Evolutionary conservation across 805 yeast species (phyloP).

Genomic region (Pichia sporocuriosa): DNA sequence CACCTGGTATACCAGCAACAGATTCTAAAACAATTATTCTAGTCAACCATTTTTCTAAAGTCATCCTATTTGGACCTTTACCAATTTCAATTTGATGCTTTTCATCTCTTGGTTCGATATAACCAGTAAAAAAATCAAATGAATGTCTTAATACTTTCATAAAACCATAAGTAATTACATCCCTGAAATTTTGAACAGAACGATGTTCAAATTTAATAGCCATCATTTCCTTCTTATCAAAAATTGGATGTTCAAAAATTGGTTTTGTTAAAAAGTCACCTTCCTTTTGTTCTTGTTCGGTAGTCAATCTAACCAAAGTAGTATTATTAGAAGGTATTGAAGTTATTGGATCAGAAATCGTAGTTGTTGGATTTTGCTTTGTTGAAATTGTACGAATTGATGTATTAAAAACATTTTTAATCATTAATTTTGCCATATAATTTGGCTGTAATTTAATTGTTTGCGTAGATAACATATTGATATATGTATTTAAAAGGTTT

Average conservation of each 20-base stretch:
- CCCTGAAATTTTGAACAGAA: conserved; percentile 39
- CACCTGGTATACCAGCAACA: conserved; percentile 77
- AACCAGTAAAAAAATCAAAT: conserved; percentile 63
- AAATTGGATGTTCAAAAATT: conserved; percentile 40
- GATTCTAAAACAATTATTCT: conserved; percentile 59
- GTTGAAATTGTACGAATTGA: not conserved
- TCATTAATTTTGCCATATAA: not conserved
- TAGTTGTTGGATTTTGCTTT: not conserved
- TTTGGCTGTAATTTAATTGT: not conserved
- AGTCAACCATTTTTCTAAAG: conserved; percentile 57
- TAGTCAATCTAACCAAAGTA: conserved; percentile 11
- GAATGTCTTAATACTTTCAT: conserved; percentile 39
- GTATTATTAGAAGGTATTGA: conserved; percentile 15
- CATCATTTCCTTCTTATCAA: conserved; percentile 32
- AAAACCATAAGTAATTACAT: conserved; percentile 43
- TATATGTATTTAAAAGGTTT: no score
- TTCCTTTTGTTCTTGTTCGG: conserved; percentile 11
- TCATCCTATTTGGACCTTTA: conserved; percentile 41
- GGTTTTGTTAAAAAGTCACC: conserved; percentile 24
- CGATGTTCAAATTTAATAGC: conserved; percentile 46
- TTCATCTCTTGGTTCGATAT: conserved; percentile 45
- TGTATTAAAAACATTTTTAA: not conserved
- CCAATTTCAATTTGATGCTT: conserved; percentile 23
- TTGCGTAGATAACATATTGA: not conserved
- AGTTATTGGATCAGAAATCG: not conserved